These are phyloP conservation scores for Corchorus capsularis DNA, from an alignment of 345 rosid species.

Conservation along the genomic window DNA sequence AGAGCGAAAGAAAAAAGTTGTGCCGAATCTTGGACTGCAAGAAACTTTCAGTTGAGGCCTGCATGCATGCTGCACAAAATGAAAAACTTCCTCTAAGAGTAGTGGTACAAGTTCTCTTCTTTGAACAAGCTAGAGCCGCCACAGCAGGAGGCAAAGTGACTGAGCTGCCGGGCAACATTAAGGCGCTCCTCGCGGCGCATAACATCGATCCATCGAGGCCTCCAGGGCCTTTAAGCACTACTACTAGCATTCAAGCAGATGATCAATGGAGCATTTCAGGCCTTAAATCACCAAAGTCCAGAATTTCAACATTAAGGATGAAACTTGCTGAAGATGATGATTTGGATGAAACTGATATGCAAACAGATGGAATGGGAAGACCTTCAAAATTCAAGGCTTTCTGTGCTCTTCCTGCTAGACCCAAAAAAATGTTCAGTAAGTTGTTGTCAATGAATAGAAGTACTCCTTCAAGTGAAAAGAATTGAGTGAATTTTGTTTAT, in stretches of 20 bases:
- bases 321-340: slow-evolving; percentile 82
- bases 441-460: slow-evolving; percentile 56
- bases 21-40: slow-evolving; percentile 91
- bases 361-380: slow-evolving; percentile 61
- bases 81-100: slow-evolving; percentile 89
- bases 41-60: slow-evolving; percentile 90
- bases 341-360: slow-evolving; percentile 56
- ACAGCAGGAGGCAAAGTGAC: slow-evolving; percentile 65
- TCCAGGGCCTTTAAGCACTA: slow-evolving; percentile 62
- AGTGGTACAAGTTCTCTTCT: slow-evolving; percentile 94
- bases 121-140: slow-evolving; percentile 90
- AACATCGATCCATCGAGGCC: slow-evolving; percentile 76
- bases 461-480: slow-evolving; percentile 43
- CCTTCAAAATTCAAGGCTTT: slow-evolving; percentile 65
- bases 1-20: slow-evolving; percentile 79
- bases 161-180: slow-evolving; percentile 79
- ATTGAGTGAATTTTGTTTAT: slow-evolving; percentile 37
- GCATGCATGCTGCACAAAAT: slow-evolving; percentile 98
- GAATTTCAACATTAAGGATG: slow-evolving; percentile 73
- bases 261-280: slow-evolving; percentile 98
- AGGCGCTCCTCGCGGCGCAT: slow-evolving; percentile 78
- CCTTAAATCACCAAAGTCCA: slow-evolving; percentile 74
- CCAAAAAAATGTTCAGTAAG: slow-evolving; percentile 65
- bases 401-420: slow-evolving; percentile 71
- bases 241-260: slow-evolving; percentile 60